Evolutionary conservation across 352 stramenopile species (phyloP).

Genomic region (Pythium oligandrum): DNA sequence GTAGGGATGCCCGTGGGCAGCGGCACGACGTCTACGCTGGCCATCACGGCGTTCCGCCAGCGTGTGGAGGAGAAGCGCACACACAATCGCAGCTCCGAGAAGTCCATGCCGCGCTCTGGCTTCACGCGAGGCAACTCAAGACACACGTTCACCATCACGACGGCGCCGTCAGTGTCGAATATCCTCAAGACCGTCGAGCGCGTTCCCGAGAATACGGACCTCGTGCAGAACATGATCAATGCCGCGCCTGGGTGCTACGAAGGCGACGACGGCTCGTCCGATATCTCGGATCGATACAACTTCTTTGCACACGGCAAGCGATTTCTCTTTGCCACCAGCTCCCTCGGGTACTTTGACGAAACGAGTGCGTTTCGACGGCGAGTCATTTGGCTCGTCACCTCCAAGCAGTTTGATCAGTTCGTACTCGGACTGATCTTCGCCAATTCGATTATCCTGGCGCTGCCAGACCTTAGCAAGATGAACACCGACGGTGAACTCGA

Average conservation of each 20-base stretch:
- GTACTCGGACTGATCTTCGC: conserved; percentile 74
- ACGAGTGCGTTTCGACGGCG: conserved; percentile 31
- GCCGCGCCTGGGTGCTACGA: conserved; percentile 30
- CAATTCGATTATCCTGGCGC: conserved; percentile 75
- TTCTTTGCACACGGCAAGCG: conserved; percentile 52
- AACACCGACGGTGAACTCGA: conserved; percentile 27
- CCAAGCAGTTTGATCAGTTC: conserved; percentile 54
- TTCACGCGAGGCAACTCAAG: too few species aligned
- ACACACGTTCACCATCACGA: neutral
- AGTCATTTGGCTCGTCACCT: conserved; percentile 52
- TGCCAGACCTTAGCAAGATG: conserved; percentile 55
- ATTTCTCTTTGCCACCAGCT: conserved; percentile 50
- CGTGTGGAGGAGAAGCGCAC: conserved; percentile 30
- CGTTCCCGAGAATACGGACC: conserved; percentile 1
- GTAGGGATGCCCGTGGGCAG: conserved; percentile 6
- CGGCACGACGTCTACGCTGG: conserved; percentile 29
- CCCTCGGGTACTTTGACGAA: conserved; percentile 46
- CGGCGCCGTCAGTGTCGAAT: neutral
- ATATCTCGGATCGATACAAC: conserved; percentile 46
- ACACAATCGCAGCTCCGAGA: conserved; percentile 16
- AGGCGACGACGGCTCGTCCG: conserved; percentile 30
- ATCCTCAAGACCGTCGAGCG: conserved; percentile 4
- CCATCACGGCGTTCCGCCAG: conserved; percentile 29
- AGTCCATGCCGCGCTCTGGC: neutral
- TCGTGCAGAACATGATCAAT: conserved; percentile 44